Percentiles rank a stretch among this genome's conserved stretches.
These are phyloP conservation scores for Tillandsia leiboldiana DNA, from an alignment of 176 grass and related monocot genomes.

Conservation along the genomic window DNA sequence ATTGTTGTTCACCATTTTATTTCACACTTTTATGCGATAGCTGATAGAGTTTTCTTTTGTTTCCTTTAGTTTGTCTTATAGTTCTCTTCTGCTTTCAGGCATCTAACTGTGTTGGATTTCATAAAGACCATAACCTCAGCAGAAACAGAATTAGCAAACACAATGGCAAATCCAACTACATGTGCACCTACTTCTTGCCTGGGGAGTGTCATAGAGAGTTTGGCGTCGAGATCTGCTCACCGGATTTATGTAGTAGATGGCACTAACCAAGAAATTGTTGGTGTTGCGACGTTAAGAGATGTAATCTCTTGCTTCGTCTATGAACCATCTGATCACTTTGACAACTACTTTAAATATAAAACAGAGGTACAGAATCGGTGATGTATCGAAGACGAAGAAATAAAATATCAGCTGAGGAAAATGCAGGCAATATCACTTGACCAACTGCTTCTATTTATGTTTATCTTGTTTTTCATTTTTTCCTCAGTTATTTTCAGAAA, in stretches of 20 bases:
- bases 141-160: constrained; percentile 35
- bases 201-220: constrained; percentile 69
- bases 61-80: constrained; percentile 4
- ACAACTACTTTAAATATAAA: constrained; percentile 11
- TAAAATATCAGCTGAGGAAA: not conserved
- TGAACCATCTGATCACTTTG: constrained; percentile 55
- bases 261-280: constrained; percentile 32
- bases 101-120: constrained; percentile 68
- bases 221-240: constrained; percentile 70
- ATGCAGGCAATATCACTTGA: not conserved
- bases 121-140: constrained; percentile 50
- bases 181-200: constrained; percentile 44
- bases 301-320: constrained; percentile 90
- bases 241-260: constrained; percentile 66
- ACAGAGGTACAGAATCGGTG: not conserved
- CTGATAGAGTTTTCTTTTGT: constrained; percentile 1
- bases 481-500: not conserved
- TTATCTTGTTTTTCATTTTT: not conserved
- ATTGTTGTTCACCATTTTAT: not conserved
- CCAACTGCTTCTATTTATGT: not conserved
- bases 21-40: not conserved
- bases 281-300: constrained; percentile 73
- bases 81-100: constrained; percentile 19
- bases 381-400: not conserved
- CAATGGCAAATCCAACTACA: constrained; percentile 36